Evolutionary conservation across 1,139 yeast genomes (phyloP), one percentile per base, ranked within the genome.

Genomic region (Geotrichum reessii): DNA sequence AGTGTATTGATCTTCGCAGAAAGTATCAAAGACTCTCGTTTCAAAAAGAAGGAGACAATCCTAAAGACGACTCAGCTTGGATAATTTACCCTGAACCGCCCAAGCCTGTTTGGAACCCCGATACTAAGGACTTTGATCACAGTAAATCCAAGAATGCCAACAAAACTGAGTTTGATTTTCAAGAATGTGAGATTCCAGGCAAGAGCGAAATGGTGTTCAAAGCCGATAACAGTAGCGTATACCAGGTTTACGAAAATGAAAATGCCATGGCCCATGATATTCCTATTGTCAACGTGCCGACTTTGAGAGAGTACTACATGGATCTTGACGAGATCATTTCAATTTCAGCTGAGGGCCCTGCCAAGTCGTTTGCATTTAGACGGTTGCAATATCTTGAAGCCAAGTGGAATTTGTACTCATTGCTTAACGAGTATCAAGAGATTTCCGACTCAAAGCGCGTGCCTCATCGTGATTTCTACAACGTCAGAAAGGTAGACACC

Each of bases 401-500:
- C 28, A 89, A 92, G 71, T 95, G 98, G 98, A 90, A 93, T 71
- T 75, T 95, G 73, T 93, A 93, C 74, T 82, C 84, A 62, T 74
- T 95, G 64, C 77, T 92, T 65, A 92, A 93, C 70, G 98, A 93
- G 69, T 92, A 89, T 71, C 96, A 90, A 69, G 99, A 95, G 72
- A 87, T 86, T 19, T 85, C 93, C 25, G 95, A 88, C 64, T 86
- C 96, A 63, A 87, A 85, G 66, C 67, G 81, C 61, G 85, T 89
- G 63, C 97, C 97, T 2, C 99, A 93, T 72, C 84, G 99, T 72
- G 99, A 95, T 74, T 95, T 95, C 69, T 95, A 95, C 76, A 95
- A 95, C 69, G 99, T 95, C 54, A 84, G 99, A 77, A 95, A 95
- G 72, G 99, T 95, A 50, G 99, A 95, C 70, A 95, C 99, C 14